Conservation (phyloP, 345 rosid genomes). For the Camelina laxa region DNA sequence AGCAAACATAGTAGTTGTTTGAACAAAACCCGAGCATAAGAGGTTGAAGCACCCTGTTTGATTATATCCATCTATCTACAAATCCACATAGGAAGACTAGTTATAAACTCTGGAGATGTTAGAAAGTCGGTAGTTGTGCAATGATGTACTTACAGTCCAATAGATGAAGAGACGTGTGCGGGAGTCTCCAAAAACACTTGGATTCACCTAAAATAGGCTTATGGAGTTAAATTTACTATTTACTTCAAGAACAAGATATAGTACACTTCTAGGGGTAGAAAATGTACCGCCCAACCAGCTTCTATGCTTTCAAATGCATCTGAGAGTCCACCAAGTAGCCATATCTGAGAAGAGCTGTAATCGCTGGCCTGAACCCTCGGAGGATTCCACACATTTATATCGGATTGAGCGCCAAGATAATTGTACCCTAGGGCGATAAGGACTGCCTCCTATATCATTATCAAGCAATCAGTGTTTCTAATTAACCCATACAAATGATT, state of each 20-base stretch:
- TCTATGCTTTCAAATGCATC: constrained; percentile 48
- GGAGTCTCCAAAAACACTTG: constrained; percentile 36
- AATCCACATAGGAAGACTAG: not conserved
- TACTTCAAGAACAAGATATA: not conserved
- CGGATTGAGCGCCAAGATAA: constrained; percentile 49
- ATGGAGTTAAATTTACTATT: not conserved
- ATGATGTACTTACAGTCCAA: constrained; percentile 47
- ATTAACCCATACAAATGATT: not conserved
- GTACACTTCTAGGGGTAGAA: not conserved
- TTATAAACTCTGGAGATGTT: constrained; percentile 7
- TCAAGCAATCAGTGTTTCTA: not conserved
- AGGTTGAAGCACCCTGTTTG: constrained; percentile 54
- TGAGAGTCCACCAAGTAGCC: constrained; percentile 49
- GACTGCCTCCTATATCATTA: constrained; percentile 46
- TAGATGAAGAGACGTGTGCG: constrained; percentile 40
- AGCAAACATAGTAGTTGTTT: constrained; percentile 35
- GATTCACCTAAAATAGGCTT: constrained; percentile 42
- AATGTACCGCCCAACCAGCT: constrained; percentile 58
- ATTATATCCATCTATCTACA: constrained; percentile 43
- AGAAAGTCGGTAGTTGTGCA: not conserved
- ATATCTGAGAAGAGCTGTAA: constrained; percentile 51
- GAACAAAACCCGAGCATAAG: constrained; percentile 59
- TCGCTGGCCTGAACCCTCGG: constrained; percentile 40
- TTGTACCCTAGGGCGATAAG: constrained; percentile 45
- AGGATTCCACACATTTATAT: constrained; percentile 66